phyloP scores from a whole-genome alignment of 768 basidiomycete species.

The Fomitopsis serialis region DNA sequence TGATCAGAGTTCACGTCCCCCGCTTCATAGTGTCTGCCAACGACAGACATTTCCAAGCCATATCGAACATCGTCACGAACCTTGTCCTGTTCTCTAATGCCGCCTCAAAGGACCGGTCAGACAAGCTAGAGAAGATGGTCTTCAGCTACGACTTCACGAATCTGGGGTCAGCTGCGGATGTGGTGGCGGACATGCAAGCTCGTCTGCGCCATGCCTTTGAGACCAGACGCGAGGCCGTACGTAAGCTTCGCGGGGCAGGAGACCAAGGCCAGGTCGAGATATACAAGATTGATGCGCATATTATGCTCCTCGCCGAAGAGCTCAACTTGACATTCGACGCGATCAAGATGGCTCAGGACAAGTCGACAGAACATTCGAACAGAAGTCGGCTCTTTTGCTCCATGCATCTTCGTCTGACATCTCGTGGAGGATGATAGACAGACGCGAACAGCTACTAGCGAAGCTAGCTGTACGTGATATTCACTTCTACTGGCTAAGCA shows the following conservation, averaged over 20 bases:
- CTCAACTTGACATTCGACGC: slow-evolving; percentile 84
- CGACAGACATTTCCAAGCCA: slow-evolving; percentile 74
- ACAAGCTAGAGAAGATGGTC: slow-evolving; percentile 75
- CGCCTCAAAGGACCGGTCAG: slow-evolving; percentile 69
- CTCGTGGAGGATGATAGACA: slow-evolving; percentile 88
- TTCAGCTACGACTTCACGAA: slow-evolving; percentile 89
- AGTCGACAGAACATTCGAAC: slow-evolving; percentile 55
- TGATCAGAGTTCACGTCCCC: slow-evolving; percentile 76
- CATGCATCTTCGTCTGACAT: slow-evolving; percentile 82
- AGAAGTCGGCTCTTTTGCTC: slow-evolving; percentile 75
- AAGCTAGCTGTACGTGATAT: slow-evolving; percentile 81
- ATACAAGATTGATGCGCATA: slow-evolving; percentile 67
- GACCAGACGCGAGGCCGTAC: slow-evolving; percentile 38
- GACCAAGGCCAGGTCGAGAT: slow-evolving; percentile 49
- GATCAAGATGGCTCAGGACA: slow-evolving; percentile 78
- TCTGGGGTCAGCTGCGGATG: slow-evolving; percentile 60
- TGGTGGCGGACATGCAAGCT: slow-evolving; percentile 67
- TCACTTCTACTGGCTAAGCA: slow-evolving; percentile 77
- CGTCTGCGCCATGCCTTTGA: slow-evolving; percentile 63
- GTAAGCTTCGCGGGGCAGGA: slow-evolving; percentile 31
- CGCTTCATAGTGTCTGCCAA: slow-evolving; percentile 84
- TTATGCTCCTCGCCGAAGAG: slow-evolving; percentile 68
- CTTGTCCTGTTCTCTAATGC: slow-evolving; percentile 89
- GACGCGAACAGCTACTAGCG: slow-evolving; percentile 64
- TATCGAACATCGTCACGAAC: slow-evolving; percentile 83